Conservation (phyloP, 2,329 filamentous ascomycete genomes). For the Aspergillus neotritici region DNA sequence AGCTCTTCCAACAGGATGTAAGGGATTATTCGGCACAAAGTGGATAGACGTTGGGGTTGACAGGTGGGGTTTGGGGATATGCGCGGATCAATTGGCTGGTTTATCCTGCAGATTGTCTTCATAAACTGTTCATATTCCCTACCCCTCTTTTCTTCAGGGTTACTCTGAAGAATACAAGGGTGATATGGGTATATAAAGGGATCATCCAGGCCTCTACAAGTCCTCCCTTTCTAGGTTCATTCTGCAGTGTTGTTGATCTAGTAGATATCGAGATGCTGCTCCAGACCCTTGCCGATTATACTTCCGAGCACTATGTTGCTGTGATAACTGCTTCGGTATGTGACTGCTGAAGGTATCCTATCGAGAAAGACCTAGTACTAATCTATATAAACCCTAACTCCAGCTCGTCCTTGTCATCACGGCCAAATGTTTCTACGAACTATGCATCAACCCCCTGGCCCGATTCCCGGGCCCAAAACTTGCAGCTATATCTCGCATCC, state of each 20-base stretch:
- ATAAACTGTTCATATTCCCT: background rate
- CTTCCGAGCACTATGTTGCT: background rate
- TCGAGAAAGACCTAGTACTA: too few species aligned
- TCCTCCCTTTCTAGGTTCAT: background rate
- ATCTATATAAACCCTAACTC: too few species aligned
- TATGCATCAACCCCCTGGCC: constrained; percentile 6
- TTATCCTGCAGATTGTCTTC: background rate
- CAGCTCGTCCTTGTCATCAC: too few species aligned
- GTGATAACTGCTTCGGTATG: background rate
- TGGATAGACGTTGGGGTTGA: background rate
- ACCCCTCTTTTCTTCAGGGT: background rate
- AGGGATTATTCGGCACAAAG: too few species aligned
- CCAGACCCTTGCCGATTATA: background rate
- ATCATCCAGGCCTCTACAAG: too few species aligned
- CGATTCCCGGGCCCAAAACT: constrained; percentile 7
- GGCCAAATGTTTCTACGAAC: constrained; percentile 2
- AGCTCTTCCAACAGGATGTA: too few species aligned
- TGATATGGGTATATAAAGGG: too few species aligned
- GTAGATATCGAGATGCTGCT: background rate
- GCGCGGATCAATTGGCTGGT: background rate
- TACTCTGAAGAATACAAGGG: too few species aligned
- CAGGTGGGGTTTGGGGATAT: background rate
- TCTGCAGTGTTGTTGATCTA: background rate
- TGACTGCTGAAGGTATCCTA: background rate
- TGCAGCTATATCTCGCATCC: constrained; percentile 3